Evolutionary conservation across 2,329 filamentous ascomycete genomes (phyloP).

Genomic region (Trichoderma oligosporum): DNA sequence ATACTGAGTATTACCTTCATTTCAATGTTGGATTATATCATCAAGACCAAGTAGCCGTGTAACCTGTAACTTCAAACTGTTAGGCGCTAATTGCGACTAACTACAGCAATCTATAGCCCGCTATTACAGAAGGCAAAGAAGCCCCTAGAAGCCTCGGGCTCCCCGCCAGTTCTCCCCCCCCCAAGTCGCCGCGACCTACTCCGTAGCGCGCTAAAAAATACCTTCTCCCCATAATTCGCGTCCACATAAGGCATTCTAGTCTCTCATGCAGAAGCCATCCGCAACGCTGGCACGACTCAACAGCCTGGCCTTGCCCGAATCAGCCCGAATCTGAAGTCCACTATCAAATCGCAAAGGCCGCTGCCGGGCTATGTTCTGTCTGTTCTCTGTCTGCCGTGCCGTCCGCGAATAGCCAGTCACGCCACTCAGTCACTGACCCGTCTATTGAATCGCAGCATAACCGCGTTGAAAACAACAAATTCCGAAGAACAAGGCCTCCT

Average conservation of each 20-base stretch:
- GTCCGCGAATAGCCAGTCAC: not conserved
- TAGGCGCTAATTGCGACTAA: too few species aligned
- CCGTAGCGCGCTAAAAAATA: not conserved
- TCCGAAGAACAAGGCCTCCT: too few species aligned
- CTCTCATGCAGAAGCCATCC: slow-evolving; percentile 8
- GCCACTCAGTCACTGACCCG: too few species aligned
- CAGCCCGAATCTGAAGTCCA: slow-evolving; percentile 4
- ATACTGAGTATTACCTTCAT: too few species aligned
- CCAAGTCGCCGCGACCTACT: not conserved
- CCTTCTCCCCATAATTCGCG: slow-evolving; percentile 16
- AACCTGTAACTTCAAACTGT: too few species aligned
- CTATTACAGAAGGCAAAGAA: not conserved
- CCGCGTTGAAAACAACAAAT: too few species aligned
- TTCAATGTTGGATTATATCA: too few species aligned
- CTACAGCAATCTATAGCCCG: not conserved
- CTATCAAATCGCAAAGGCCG: slow-evolving; percentile 2
- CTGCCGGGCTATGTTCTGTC: not conserved
- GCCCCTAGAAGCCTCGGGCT: too few species aligned
- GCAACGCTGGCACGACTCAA: slow-evolving; percentile 15
- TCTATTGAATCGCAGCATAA: too few species aligned
- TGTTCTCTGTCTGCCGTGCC: too few species aligned
- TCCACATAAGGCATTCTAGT: not conserved
- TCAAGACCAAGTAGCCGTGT: too few species aligned
- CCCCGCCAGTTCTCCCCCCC: slow-evolving; percentile 3
- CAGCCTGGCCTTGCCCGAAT: slow-evolving; percentile 13